Evolutionary conservation across 805 yeast species (phyloP).

Genomic region (Yamadazyma akitaensis): DNA sequence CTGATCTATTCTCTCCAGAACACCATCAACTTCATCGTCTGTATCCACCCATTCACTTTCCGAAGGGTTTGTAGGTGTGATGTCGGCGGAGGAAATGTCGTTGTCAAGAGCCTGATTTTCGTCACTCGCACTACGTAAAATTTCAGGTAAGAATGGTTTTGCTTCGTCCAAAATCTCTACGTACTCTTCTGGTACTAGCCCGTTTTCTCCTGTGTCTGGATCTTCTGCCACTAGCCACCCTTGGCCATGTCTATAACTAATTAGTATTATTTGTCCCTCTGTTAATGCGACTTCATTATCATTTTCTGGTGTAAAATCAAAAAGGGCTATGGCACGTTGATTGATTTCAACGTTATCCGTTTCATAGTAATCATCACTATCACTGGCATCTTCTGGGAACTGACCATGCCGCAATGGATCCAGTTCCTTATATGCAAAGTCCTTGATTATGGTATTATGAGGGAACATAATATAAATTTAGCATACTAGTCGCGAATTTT

Average conservation of each 20-base stretch:
- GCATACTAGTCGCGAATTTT: neutral
- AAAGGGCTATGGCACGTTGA: conserved; percentile 75
- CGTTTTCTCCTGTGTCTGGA: conserved; percentile 72
- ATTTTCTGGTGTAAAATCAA: conserved; percentile 89
- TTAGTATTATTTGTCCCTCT: conserved; percentile 83
- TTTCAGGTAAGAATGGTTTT: conserved; percentile 40
- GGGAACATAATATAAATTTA: conserved; percentile 11
- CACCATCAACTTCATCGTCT: conserved; percentile 15
- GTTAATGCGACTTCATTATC: conserved; percentile 79
- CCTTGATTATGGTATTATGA: conserved; percentile 52
- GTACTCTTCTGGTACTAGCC: conserved; percentile 93
- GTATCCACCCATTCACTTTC: conserved; percentile 22
- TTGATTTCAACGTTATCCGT: conserved; percentile 30
- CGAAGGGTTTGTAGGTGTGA: neutral
- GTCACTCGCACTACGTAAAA: conserved; percentile 1
- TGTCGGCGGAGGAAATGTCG: neutral
- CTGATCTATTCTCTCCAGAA: neutral
- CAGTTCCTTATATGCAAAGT: conserved; percentile 71
- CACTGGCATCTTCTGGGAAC: conserved; percentile 9
- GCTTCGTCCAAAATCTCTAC: conserved; percentile 51
- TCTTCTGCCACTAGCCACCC: conserved; percentile 97
- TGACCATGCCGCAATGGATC: conserved; percentile 72
- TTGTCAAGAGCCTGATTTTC: neutral
- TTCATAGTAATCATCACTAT: conserved; percentile 8
- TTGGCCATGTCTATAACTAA: conserved; percentile 90